A percentile compares a stretch with the other conserved stretches of the same genome.
Evolutionary conservation across 2,329 filamentous ascomycete genomes (phyloP).

Genomic region (Fusarium transvaalense): DNA sequence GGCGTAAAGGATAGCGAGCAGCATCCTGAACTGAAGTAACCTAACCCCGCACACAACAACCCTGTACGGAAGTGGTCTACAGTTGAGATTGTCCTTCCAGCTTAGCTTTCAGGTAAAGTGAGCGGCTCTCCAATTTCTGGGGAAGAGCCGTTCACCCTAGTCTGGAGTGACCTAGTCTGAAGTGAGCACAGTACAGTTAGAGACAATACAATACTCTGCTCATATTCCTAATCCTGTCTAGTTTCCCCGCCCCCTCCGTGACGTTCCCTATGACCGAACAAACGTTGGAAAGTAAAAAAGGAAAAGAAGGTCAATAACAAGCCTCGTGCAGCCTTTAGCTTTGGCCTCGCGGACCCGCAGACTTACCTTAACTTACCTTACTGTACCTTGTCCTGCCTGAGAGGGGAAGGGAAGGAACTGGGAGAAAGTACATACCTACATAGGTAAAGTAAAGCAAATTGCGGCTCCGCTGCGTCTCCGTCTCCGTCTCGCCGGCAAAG

Average conservation of each 20-base stretch:
- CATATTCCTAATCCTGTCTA: conserved; percentile 17
- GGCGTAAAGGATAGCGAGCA: conserved; percentile 49
- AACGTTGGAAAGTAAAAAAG: conserved; percentile 12
- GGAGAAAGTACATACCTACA: no score
- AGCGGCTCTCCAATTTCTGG: conserved; percentile 39
- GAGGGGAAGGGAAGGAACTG: neutral
- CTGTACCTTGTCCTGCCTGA: neutral
- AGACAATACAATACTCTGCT: neutral
- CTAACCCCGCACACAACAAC: conserved; percentile 40
- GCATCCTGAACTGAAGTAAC: conserved; percentile 9
- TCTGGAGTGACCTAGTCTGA: conserved; percentile 25
- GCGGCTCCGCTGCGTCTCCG: conserved; percentile 50
- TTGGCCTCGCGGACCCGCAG: conserved; percentile 48
- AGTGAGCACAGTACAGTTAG: no score
- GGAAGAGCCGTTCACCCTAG: conserved; percentile 41
- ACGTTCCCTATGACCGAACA: conserved; percentile 46
- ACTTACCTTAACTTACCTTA: conserved; percentile 15
- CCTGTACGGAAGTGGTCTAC: neutral
- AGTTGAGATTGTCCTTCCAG: neutral
- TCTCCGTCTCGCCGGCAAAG: conserved; percentile 43
- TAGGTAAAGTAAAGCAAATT: conserved; percentile 27
- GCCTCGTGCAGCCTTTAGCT: conserved; percentile 14
- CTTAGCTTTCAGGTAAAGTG: neutral
- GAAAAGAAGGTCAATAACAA: neutral
- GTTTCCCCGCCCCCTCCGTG: conserved; percentile 29